Percentiles rank a stretch among this genome's conserved stretches.
These are phyloP conservation scores for Suhomyces emberorum DNA, from an alignment of 805 yeast genomes.

Conservation along the genomic window DNA sequence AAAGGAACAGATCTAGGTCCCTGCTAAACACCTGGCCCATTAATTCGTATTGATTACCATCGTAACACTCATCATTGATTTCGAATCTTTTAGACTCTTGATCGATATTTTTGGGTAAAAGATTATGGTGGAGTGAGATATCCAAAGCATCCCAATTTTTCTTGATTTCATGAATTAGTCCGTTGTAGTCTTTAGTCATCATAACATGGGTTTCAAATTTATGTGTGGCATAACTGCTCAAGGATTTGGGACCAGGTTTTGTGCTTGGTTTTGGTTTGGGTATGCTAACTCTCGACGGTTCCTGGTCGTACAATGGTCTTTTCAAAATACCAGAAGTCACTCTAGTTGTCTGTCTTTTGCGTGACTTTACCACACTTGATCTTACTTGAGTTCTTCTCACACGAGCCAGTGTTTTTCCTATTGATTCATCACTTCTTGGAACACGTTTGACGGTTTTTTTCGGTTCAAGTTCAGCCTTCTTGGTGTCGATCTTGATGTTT, in stretches of 20 bases:
- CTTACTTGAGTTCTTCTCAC: not conserved
- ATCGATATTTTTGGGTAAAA: conserved; percentile 24
- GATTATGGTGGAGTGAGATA: conserved; percentile 18
- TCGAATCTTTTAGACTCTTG: conserved; percentile 19
- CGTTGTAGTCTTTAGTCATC: conserved; percentile 16
- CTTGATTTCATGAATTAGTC: conserved; percentile 17
- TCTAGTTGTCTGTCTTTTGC: not conserved
- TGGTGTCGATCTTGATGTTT: not conserved
- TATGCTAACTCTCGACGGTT: too few relatives aligned
- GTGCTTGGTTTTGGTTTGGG: not conserved
- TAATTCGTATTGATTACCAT: conserved; percentile 1
- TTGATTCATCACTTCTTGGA: too few relatives aligned
- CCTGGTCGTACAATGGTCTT: not conserved
- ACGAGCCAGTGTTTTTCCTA: too few relatives aligned
- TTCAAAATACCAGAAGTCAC: not conserved
- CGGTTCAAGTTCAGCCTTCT: not conserved
- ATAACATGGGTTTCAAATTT: conserved; percentile 17
- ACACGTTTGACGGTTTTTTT: not conserved
- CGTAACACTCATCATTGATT: conserved; percentile 9
- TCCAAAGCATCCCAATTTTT: conserved; percentile 18
- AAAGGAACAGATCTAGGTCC: conserved; percentile 25
- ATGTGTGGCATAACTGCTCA: not conserved
- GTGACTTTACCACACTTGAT: not conserved
- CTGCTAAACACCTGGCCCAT: conserved; percentile 1
- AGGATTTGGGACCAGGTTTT: not conserved